Conservation (phyloP, 148 eudicot species). For the Persicaria tinctoria region DNA sequence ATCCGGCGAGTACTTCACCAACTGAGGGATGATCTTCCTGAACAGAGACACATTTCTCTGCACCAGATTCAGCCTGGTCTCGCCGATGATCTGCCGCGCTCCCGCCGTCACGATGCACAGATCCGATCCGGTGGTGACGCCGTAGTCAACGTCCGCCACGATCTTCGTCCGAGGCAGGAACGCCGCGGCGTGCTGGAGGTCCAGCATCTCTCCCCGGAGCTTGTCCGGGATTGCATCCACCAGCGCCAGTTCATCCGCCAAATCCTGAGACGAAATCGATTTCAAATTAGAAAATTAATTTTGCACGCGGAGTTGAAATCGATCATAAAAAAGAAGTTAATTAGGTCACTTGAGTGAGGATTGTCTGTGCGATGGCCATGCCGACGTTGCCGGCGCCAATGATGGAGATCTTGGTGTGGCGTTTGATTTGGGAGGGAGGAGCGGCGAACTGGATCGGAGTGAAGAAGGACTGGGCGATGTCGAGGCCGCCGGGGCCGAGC, state of each 20-base stretch:
- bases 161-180: slow-evolving; percentile 80
- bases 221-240: slow-evolving; percentile 73
- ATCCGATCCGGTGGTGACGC: slow-evolving; percentile 50
- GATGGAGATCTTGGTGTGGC: slow-evolving; percentile 69
- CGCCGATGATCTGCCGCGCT: slow-evolving; percentile 71
- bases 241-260: slow-evolving; percentile 67
- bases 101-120: slow-evolving; percentile 89
- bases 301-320: too few relatives aligned
- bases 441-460: slow-evolving; percentile 41
- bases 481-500: slow-evolving; percentile 57
- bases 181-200: slow-evolving; percentile 91
- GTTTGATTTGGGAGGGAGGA: slow-evolving; percentile 43
- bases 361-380: slow-evolving; percentile 90
- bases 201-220: slow-evolving; percentile 86
- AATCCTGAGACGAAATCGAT: slow-evolving; percentile 29
- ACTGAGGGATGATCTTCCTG: slow-evolving; percentile 46
- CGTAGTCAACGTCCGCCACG: slow-evolving; percentile 56
- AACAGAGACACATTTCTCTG: slow-evolving; percentile 65
- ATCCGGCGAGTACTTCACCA: slow-evolving; percentile 59
- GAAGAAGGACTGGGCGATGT: slow-evolving; percentile 53
- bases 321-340: too few relatives aligned
- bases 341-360: slow-evolving; percentile 33
- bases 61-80: slow-evolving; percentile 61
- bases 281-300: not conserved
- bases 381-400: slow-evolving; percentile 85